These are phyloP conservation scores for Podosphaera aphanis DNA, from an alignment of 2,329 filamentous ascomycete genomes.

Conservation along the genomic window DNA sequence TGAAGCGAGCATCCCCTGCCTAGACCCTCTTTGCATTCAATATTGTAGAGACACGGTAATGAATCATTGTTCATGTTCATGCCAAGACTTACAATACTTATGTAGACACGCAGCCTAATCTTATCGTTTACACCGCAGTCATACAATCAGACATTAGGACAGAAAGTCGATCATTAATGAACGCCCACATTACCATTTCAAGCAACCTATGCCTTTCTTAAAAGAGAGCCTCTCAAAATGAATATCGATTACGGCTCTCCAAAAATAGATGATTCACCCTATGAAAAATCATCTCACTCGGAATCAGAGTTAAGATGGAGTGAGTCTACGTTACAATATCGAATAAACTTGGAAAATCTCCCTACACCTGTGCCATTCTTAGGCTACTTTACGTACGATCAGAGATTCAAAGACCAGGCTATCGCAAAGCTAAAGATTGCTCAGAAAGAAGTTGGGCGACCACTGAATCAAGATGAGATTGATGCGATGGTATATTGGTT, in stretches of 20 bases:
- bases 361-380: conserved; percentile 11
- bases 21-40: no score
- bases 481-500: conserved; percentile 11
- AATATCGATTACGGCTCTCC: not conserved
- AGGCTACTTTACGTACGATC: conserved; percentile 8
- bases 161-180: not conserved
- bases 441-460: conserved; percentile 6
- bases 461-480: conserved; percentile 11
- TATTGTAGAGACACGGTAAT: no score
- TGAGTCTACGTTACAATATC: conserved; percentile 1
- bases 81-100: no score
- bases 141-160: no score
- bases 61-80: no score
- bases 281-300: not conserved
- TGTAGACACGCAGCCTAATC: no score
- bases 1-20: no score
- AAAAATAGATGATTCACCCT: not conserved
- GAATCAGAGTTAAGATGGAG: not conserved
- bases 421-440: conserved; percentile 2
- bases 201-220: not conserved
- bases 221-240: not conserved
- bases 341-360: conserved; percentile 7
- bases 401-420: not conserved
- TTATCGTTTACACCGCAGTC: no score
- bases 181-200: not conserved